These are phyloP conservation scores for Nemania sp. DNA, from an alignment of 2,329 filamentous ascomycete genomes.

Conservation along the genomic window DNA sequence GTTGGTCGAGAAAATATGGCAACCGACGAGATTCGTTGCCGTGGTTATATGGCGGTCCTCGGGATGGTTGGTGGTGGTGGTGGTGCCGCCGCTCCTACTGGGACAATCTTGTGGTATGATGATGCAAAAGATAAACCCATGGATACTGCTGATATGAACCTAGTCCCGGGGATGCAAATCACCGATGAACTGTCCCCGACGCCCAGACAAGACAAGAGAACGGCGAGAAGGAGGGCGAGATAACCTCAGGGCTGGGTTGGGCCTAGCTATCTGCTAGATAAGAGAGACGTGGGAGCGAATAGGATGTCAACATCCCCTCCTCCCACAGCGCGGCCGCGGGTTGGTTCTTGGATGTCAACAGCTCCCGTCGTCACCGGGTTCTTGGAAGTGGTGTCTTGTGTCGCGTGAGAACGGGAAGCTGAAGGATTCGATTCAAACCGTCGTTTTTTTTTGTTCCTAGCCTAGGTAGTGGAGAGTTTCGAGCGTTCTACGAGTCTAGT, in stretches of 20 bases:
- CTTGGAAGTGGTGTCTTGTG: conserved; percentile 24
- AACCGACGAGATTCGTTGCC: conserved; percentile 27
- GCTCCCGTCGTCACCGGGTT: conserved; percentile 1
- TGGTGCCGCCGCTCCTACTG: conserved; percentile 14
- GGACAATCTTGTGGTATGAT: conserved; percentile 25
- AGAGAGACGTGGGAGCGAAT: conserved; percentile 36
- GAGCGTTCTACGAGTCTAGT: conserved; percentile 16
- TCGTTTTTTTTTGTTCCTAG: conserved; percentile 9
- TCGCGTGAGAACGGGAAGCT: conserved; percentile 23
- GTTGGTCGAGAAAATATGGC: conserved; percentile 22
- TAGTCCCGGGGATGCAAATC: conserved; percentile 9
- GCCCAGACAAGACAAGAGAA: conserved; percentile 30
- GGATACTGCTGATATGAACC: conserved; percentile 14
- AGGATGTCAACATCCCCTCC: conserved; percentile 29
- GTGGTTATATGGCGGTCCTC: conserved; percentile 27
- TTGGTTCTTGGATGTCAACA: conserved; percentile 26
- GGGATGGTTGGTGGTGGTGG: conserved; percentile 10
- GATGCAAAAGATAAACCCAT: conserved; percentile 22
- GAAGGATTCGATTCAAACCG: conserved; percentile 9
- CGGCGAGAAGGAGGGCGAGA: conserved; percentile 31
- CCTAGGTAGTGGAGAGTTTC: conserved; percentile 20
- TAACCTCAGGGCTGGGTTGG: conserved; percentile 27
- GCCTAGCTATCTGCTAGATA: conserved; percentile 37
- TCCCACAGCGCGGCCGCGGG: conserved; percentile 30
- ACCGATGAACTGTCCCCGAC: conserved; percentile 32